These are phyloP conservation scores for Panaeolus papilionaceus DNA, from an alignment of 768 basidiomycete genomes.

Conservation along the genomic window DNA sequence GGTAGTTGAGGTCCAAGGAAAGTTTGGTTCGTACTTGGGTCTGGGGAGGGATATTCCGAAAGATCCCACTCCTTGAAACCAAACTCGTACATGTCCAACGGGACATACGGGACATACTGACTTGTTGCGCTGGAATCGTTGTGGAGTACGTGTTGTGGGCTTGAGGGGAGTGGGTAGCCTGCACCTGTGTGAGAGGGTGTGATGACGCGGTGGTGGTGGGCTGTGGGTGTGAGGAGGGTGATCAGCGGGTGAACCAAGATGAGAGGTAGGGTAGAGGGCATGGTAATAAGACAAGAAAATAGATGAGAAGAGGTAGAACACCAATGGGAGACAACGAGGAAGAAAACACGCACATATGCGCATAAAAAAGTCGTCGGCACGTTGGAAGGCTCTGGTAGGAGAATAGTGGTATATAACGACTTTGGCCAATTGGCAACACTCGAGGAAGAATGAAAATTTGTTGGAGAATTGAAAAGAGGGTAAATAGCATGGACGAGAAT, in stretches of 20 bases:
- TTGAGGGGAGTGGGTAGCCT: constrained; percentile 23
- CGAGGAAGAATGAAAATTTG: too few relatives aligned
- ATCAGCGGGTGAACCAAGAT: neutral
- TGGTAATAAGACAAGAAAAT: neutral
- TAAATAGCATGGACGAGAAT: too few relatives aligned
- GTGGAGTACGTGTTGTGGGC: constrained; percentile 19
- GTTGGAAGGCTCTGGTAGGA: too few relatives aligned
- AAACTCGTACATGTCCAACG: neutral
- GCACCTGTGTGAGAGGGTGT: constrained; percentile 24
- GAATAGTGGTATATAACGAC: too few relatives aligned
- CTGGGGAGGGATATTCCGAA: neutral
- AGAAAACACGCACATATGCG: too few relatives aligned
- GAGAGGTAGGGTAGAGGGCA: too few relatives aligned
- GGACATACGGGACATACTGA: neutral
- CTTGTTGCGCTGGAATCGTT: neutral
- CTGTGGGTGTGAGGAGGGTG: neutral
- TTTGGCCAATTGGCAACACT: too few relatives aligned
- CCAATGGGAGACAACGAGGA: too few relatives aligned
- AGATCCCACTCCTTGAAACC: neutral
- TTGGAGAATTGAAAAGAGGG: too few relatives aligned
- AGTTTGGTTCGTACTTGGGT: neutral
- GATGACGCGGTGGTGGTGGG: neutral
- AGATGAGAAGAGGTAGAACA: neutral
- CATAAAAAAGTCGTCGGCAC: too few relatives aligned
- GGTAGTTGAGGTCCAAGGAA: neutral